These are phyloP conservation scores for Cryptosporidium viatorum DNA, from an alignment of 169 alveolate species.

Conservation along the genomic window DNA sequence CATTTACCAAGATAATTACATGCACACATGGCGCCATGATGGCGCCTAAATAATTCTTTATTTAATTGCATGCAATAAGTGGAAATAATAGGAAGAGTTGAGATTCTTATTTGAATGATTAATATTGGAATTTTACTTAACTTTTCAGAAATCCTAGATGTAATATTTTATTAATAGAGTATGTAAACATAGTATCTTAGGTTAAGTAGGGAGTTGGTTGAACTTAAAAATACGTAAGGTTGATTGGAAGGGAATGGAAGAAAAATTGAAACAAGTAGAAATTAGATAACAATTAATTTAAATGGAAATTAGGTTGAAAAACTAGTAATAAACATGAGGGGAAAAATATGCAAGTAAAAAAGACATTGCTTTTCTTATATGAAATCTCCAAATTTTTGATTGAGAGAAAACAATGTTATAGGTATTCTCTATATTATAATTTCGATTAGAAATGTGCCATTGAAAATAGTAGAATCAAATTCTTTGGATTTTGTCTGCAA, in stretches of 20 bases:
- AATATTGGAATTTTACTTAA: neutral
- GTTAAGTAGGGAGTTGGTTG: neutral
- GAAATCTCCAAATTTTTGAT: neutral
- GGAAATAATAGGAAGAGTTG: neutral
- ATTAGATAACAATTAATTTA: constrained; percentile 27
- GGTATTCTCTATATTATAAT: neutral
- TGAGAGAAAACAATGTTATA: neutral
- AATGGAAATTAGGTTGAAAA: constrained; percentile 6
- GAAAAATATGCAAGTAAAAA: neutral
- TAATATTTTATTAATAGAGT: neutral
- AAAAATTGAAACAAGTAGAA: neutral
- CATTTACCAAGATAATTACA: constrained; percentile 6
- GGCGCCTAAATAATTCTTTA: constrained; percentile 1
- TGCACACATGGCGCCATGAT: constrained; percentile 24
- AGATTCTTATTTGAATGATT: neutral
- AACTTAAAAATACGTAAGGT: neutral
- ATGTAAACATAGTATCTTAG: neutral
- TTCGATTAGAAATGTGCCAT: neutral
- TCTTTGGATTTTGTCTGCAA: constrained; percentile 91
- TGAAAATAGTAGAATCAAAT: constrained; percentile 73
- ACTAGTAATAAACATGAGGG: constrained; percentile 17
- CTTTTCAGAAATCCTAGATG: neutral
- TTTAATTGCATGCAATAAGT: neutral
- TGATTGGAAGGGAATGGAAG: neutral
- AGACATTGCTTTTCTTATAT: constrained; percentile 24